Base-by-base conservation (phyloP, 495 filamentous ascomycete species). In the Rostrohypoxylon terebratum region DNA sequence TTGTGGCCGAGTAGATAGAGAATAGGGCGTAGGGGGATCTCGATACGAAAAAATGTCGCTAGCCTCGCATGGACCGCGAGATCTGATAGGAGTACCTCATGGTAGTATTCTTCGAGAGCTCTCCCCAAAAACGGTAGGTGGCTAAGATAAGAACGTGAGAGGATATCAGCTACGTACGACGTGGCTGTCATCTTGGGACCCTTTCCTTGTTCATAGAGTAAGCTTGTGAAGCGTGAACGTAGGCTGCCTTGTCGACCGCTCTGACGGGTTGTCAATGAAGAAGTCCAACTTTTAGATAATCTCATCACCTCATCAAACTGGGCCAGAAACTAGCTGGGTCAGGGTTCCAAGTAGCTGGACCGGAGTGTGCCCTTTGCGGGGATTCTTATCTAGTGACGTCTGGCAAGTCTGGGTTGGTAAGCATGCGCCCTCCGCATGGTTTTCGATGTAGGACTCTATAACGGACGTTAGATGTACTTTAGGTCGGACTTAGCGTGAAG, bases 41-140 rank as follows among this genome's bases (percentile, higher is more conserved):
- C 42, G 54, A 63, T 57, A 59, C 28, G 59, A 44, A 23, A 28
- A 34, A 34, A 50, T 23, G 23, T 62, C 31, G 44, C 71, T 73
- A 66, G 44, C 28, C 38, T 66, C 61, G 55, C 54, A 34, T 62
- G 48, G 44, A 63, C 38, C 50, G 47, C 20, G 25, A 53, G 38
- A 2, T 33, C 53, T 33, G 53, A 55, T 61, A 73, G 58, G 59
- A 50, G 16, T 68, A 48, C 45, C 45, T 61, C 62, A 71, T 47
- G 44, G 57, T 73, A 57, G 55, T 34, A 62, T 63, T 40, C 44
- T 63, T 53, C 40, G 14, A 73, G 48, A 34, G 42, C 23, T 57
- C 60, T 69, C 21, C 71, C 66, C 8, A 61, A 73, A 73, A 62
- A 28, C 14, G 66, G 71, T 69, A 69, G 71, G 71, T 73, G 66